Percentiles rank a stretch among this genome's conserved stretches.
phyloP scores from a whole-genome alignment of 768 basidiomycete genomes.

The Boletus sp. region DNA sequence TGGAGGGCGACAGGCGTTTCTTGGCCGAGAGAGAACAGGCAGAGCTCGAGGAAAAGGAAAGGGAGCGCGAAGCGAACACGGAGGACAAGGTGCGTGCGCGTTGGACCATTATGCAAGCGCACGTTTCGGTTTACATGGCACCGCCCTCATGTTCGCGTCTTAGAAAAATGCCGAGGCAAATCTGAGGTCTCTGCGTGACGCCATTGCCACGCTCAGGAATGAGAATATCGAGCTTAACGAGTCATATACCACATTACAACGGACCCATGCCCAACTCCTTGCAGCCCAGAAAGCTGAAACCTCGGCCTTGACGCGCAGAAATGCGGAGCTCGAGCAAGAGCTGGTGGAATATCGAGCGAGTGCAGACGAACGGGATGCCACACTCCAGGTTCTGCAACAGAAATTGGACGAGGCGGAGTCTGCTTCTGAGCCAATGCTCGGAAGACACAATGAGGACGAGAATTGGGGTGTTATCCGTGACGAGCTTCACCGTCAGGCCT shows the following conservation, averaged over 20 bases:
- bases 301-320: conserved; percentile 44
- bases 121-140: not conserved
- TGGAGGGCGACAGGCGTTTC: conserved; percentile 69
- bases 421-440: conserved; percentile 30
- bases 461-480: conserved; percentile 62
- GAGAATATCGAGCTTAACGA: conserved; percentile 63
- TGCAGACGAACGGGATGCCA: conserved; percentile 40
- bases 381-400: conserved; percentile 44
- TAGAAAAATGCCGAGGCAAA: conserved; percentile 52
- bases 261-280: conserved; percentile 47
- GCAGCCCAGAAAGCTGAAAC: conserved; percentile 52
- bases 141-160: not conserved
- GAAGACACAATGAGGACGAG: conserved; percentile 42
- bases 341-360: conserved; percentile 39
- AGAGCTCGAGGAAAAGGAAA: conserved; percentile 65
- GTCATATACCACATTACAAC: conserved; percentile 45
- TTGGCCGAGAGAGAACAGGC: conserved; percentile 65
- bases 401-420: conserved; percentile 45
- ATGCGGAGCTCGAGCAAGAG: conserved; percentile 46
- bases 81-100: conserved; percentile 56
- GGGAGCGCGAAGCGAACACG: conserved; percentile 45
- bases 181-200: conserved; percentile 47
- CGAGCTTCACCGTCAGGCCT: conserved; percentile 64
- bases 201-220: conserved; percentile 49
- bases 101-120: not conserved